These are phyloP conservation scores for Phytopythium montanum DNA, from an alignment of 352 stramenopile species.

Conservation along the genomic window DNA sequence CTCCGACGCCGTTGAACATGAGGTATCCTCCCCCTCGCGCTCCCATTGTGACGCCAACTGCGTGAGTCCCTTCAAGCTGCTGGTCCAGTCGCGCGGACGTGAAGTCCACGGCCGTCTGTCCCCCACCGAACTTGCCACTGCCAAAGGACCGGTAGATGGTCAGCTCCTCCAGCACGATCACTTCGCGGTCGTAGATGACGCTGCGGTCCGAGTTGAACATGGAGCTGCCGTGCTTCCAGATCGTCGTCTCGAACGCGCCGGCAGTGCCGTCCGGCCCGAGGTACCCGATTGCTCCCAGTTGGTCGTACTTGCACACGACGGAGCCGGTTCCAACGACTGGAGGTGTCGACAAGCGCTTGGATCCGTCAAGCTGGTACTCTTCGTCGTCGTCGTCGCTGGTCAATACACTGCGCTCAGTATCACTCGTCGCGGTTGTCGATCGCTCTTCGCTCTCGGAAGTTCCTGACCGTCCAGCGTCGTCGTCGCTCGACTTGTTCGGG, in stretches of 20 bases:
- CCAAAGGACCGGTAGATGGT: conserved; percentile 79
- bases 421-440: background rate
- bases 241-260: conserved; percentile 73
- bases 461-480: too few relatives aligned
- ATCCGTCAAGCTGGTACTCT: background rate
- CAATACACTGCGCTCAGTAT: conserved; percentile 1
- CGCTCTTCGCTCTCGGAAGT: background rate
- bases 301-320: conserved; percentile 76
- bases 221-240: conserved; percentile 79
- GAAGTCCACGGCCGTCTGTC: conserved; percentile 38
- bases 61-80: conserved; percentile 34
- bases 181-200: conserved; percentile 69
- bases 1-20: conserved; percentile 85
- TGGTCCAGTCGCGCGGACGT: conserved; percentile 29
- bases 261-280: conserved; percentile 73
- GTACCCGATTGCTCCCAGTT: conserved; percentile 74
- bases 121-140: conserved; percentile 37
- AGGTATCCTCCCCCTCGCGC: conserved; percentile 71
- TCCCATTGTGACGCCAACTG: conserved; percentile 31
- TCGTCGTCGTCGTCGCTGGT: conserved; percentile 5
- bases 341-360: background rate
- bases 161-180: conserved; percentile 77
- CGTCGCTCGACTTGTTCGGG: background rate
- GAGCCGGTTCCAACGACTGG: background rate
- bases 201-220: conserved; percentile 84